Evolutionary conservation across 768 basidiomycete species (phyloP), one percentile per base, ranked within the genome.

Genomic region (Strobilomyces dryophilus): DNA sequence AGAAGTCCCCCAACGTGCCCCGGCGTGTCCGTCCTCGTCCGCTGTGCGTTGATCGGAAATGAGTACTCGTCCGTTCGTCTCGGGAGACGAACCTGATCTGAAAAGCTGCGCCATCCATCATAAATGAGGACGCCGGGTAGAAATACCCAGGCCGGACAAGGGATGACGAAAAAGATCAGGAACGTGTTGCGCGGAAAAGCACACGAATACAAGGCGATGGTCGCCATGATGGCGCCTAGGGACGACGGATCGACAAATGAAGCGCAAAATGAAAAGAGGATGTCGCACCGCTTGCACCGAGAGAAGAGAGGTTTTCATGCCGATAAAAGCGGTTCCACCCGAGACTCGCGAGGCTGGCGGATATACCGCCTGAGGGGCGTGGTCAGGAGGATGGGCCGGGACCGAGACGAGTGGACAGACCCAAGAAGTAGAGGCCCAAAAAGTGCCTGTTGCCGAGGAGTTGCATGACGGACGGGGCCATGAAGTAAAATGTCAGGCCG

Each of bases 81-180:
- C 0, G 21, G 36, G 48, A 27, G 32, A 61, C 73, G 51, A 39
- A 74, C 73, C 63, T 60, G 53, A 52, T 76, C 69, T 24, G 62
- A 57, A 27, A 75, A 50, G 53, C 65, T 72, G 36, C 69, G 68
- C 61, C 67, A 70, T 27, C 61, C 67, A 32, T 72, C 70, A 47
- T 65, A 70, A n/a, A 69, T 48, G 3, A 70, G 69, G 42, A 92
- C 67, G 6, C 85, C 89, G 0, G 79, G 69, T 0, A 91, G 85
- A 45, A 79, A 79, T 3, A 78, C 74, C 87, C 88, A 93, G 0
- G 89, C 89, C 0, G 91, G 89, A 52, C 88, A 74, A 24, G 90
- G 91, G 24, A 92, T 71, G 59, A 92, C 80, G 32, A 82, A 87
- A 67, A 89, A 93, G 40, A 93, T 67, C 8, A 78, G 71, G 65